Conservation (phyloP, 2,329 filamentous ascomycete species). For the Cordyceps cicadae region DNA sequence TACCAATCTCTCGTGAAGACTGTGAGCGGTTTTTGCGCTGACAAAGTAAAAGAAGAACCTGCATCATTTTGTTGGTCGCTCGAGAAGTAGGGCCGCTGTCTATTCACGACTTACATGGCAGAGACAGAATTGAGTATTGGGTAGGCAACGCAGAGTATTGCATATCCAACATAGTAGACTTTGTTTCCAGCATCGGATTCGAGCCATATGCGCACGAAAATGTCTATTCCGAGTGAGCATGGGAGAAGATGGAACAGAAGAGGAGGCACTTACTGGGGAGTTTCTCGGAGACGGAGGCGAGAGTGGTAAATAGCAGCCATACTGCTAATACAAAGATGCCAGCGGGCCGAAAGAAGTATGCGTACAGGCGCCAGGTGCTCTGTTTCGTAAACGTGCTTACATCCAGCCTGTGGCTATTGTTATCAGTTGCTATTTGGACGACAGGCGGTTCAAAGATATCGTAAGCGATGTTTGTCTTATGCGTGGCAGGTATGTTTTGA, state of each 20-base stretch:
- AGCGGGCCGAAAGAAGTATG: background rate
- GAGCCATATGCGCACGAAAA: slow-evolving; percentile 5
- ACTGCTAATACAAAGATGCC: background rate
- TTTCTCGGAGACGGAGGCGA: background rate
- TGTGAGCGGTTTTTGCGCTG: background rate
- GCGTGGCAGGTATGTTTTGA: background rate
- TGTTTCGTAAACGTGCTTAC: background rate
- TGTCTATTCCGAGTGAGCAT: background rate
- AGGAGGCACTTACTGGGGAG: background rate
- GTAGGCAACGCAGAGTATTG: background rate
- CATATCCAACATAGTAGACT: background rate
- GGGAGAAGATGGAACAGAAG: no score
- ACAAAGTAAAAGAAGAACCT: slow-evolving; percentile 2
- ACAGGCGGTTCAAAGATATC: background rate
- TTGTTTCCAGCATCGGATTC: background rate
- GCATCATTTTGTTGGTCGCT: no score
- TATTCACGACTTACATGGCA: background rate
- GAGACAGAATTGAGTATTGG: background rate
- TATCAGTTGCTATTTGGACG: background rate
- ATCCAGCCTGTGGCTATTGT: background rate
- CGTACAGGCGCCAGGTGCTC: background rate
- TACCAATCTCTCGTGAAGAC: background rate
- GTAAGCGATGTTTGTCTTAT: background rate
- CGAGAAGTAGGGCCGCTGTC: no score
- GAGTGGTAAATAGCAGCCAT: background rate